Conservation (phyloP, 148 eudicot species). For the Rhododendron griersonianum region DNA sequence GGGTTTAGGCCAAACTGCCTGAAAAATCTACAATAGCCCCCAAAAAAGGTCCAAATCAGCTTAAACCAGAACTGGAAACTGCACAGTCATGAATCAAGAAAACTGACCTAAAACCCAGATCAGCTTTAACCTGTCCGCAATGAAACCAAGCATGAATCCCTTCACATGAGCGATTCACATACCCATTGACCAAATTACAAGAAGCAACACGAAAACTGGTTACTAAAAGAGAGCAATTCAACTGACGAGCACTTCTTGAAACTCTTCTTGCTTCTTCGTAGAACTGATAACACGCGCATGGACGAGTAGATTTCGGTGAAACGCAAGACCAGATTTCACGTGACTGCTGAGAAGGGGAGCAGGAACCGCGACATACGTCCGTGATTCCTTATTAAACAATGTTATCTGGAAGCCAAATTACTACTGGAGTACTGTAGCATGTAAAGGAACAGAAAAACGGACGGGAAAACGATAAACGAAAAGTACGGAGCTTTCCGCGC, state of each 20-base stretch:
- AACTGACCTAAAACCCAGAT: background rate
- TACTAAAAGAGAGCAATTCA: background rate
- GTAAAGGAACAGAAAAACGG: background rate
- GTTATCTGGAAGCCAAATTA: slow-evolving; percentile 11
- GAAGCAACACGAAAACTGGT: background rate
- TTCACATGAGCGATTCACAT: background rate
- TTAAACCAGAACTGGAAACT: background rate
- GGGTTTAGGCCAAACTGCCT: slow-evolving; percentile 5
- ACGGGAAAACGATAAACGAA: background rate
- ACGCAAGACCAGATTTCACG: slow-evolving; percentile 17
- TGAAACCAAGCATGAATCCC: background rate
- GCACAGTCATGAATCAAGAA: background rate
- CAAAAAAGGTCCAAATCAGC: slow-evolving; percentile 8
- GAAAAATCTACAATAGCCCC: slow-evolving; percentile 3
- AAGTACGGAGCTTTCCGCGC: background rate
- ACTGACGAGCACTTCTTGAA: background rate
- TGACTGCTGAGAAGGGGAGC: slow-evolving; percentile 5
- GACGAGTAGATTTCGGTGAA: background rate
- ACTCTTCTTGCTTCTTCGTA: background rate
- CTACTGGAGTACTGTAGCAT: background rate
- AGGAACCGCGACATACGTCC: background rate
- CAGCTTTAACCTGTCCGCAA: background rate
- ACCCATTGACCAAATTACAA: background rate
- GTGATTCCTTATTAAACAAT: slow-evolving; percentile 7
- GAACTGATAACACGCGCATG: background rate